Base-by-base conservation (phyloP, 2,329 filamentous ascomycete genomes). In the Parasarocladium wereldwijsianum region DNA sequence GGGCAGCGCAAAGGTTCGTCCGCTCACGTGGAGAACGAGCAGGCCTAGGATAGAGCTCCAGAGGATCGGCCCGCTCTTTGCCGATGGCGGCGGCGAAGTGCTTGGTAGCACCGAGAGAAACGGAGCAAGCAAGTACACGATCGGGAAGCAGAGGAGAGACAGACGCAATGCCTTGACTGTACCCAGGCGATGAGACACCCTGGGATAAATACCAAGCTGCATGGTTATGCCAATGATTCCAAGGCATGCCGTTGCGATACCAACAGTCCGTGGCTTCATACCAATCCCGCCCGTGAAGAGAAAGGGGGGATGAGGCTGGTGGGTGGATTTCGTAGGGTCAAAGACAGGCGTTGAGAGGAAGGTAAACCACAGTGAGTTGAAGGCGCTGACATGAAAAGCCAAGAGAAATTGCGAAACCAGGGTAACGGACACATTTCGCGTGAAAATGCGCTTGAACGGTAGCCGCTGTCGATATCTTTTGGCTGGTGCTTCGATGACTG, bases 161-260 rank as follows among this genome's bases (percentile, higher is more conserved):
- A 65, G 51, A 4, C 75, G 68, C 62, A 76, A 84, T 24, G 72
- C 75, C 5, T 60, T 58, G 31, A 85, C 53, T 2, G 77, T 78
- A 19, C 81, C 82, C 2, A 83, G 63, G 3, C 65, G 65, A 2
- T 62, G 57, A 26, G 80, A 80, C 12, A 84, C 54, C 17, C 55
- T 53, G 2, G 81, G 80, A 45, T 86, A 87, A 8, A 83, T 54
- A 29, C 79, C 58, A 36, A 55, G 37, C 34, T 54, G 52, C 26
- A 90, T 58, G 0, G 62, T 55, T 21, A 90, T 76, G n/a, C 83
- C 83, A 24, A 87, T 72, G 28, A 70, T 53, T 7, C 82, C 83
- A 11, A 90, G 65, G 30, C 80, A 74, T 3, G 81, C 74, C 57
- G 86, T 84, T 4, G 79, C 78, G 24, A 81, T 55, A n/a, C 82